Evolutionary conservation across 805 yeast genomes (phyloP).

Genomic region (Millerozyma miso): DNA sequence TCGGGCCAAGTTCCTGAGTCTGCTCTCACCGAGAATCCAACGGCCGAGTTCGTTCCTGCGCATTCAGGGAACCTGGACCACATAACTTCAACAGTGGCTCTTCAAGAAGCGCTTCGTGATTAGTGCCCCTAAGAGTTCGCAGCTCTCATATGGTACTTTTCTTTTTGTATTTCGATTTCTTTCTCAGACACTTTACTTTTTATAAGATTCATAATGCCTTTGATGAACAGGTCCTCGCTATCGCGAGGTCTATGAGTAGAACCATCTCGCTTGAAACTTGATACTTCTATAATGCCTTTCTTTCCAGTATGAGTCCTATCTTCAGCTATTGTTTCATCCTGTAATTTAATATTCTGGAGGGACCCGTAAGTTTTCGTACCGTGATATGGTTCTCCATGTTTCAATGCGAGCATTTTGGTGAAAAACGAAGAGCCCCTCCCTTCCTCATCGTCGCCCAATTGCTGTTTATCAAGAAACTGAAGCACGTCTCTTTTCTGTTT

Average conservation of each 20-base stretch:
- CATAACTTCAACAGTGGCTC: slow-evolving; percentile 22
- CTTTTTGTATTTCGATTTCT: slow-evolving; percentile 11
- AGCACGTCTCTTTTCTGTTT: slow-evolving; percentile 13
- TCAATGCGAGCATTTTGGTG: slow-evolving; percentile 1
- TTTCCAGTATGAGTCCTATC: neutral
- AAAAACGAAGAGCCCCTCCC: slow-evolving; percentile 3
- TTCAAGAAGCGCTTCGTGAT: slow-evolving; percentile 29
- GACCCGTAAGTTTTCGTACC: too few species aligned
- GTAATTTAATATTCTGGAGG: neutral
- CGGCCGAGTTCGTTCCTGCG: neutral
- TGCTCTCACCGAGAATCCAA: slow-evolving; percentile 8
- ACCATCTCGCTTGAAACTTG: neutral
- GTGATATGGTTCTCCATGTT: neutral
- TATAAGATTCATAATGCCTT: slow-evolving; percentile 6
- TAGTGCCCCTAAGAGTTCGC: neutral
- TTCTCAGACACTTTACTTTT: slow-evolving; percentile 10
- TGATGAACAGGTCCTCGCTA: slow-evolving; percentile 1
- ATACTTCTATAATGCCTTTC: neutral
- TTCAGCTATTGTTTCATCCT: neutral
- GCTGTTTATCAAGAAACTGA: neutral
- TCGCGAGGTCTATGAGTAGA: neutral
- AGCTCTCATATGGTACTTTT: slow-evolving; percentile 9
- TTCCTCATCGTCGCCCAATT: slow-evolving; percentile 6
- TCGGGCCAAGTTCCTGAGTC: slow-evolving; percentile 22
- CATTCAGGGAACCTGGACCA: slow-evolving; percentile 9